A percentile compares a stretch with the other conserved stretches of the same genome.
Evolutionary conservation across 2,329 filamentous ascomycete genomes (phyloP).

Genomic region (Piedraia hortae): DNA sequence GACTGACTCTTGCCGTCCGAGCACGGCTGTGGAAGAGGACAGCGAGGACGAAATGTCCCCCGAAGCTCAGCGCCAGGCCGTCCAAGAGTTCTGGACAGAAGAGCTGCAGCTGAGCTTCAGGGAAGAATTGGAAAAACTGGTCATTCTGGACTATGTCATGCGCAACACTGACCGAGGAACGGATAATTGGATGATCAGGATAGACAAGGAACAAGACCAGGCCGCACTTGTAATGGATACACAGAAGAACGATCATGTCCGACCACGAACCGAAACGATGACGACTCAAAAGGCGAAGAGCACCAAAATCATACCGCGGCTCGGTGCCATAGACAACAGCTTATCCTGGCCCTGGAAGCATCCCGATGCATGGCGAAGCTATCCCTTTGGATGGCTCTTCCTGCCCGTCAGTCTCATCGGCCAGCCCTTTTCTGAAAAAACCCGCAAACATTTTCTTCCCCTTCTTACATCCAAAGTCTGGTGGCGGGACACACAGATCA

Average conservation of each 20-base stretch:
- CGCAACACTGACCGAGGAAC: conserved; percentile 87
- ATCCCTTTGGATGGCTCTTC: conserved; percentile 96
- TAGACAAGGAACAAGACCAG: conserved; percentile 58
- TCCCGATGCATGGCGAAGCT: conserved; percentile 73
- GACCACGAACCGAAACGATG: conserved; percentile 55
- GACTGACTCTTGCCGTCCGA: conserved; percentile 57
- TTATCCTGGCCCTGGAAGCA: conserved; percentile 98
- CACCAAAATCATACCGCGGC: conserved; percentile 35
- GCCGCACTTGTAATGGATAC: conserved; percentile 74
- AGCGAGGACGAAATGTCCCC: conserved; percentile 8
- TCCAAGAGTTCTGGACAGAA: conserved; percentile 61
- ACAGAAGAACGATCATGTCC: conserved; percentile 21
- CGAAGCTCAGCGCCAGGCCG: conserved; percentile 11
- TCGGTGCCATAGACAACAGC: conserved; percentile 94
- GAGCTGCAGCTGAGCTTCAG: conserved; percentile 69
- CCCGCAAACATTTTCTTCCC: conserved; percentile 82
- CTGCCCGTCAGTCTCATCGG: conserved; percentile 88
- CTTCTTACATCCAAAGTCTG: conserved; percentile 79
- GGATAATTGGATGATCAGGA: conserved; percentile 98
- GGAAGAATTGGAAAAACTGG: conserved; percentile 86
- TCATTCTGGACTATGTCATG: conserved; percentile 98
- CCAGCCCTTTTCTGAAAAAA: conserved; percentile 81
- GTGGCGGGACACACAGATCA: conserved; percentile 86
- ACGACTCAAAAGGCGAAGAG: conserved; percentile 23
- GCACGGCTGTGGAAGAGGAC: conserved; percentile 26